These are phyloP conservation scores for Suillus fuscotomentosus DNA, from an alignment of 768 basidiomycete genomes.

Conservation along the genomic window DNA sequence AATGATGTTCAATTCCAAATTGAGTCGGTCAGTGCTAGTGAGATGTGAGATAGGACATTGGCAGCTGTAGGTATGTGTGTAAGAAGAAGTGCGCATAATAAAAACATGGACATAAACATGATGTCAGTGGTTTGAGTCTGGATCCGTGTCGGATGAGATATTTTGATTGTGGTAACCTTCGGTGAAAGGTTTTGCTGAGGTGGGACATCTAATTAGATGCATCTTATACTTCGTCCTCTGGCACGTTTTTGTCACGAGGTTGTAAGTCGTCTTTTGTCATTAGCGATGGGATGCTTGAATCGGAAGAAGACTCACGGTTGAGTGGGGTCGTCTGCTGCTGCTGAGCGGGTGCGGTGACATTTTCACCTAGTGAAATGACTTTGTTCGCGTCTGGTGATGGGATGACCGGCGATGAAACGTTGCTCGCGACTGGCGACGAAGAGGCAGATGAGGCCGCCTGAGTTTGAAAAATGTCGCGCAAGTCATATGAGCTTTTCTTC, in stretches of 20 bases:
- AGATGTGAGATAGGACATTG: not conserved
- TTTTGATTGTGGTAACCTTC: not conserved
- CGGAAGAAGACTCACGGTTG: not conserved
- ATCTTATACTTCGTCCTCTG: not conserved
- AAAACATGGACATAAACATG: not conserved
- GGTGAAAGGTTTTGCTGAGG: not conserved
- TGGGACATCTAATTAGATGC: not conserved
- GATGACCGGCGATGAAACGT: not conserved
- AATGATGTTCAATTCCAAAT: not conserved
- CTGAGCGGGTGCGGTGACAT: not conserved
- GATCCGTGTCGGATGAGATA: not conserved
- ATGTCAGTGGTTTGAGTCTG: not conserved
- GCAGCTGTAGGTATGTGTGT: not conserved
- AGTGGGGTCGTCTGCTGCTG: not conserved
- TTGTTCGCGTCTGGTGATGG: not conserved
- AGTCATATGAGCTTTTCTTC: constrained; percentile 33
- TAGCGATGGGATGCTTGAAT: not conserved
- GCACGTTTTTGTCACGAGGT: not conserved
- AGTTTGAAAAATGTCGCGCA: constrained; percentile 29
- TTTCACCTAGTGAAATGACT: not conserved
- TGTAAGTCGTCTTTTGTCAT: not conserved
- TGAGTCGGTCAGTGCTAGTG: not conserved
- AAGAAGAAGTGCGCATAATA: not conserved
- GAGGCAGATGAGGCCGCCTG: not conserved
- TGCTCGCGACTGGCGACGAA: not conserved